phyloP scores from a whole-genome alignment of 495 filamentous ascomycete genomes.

The Neurospora tetrasperma region DNA sequence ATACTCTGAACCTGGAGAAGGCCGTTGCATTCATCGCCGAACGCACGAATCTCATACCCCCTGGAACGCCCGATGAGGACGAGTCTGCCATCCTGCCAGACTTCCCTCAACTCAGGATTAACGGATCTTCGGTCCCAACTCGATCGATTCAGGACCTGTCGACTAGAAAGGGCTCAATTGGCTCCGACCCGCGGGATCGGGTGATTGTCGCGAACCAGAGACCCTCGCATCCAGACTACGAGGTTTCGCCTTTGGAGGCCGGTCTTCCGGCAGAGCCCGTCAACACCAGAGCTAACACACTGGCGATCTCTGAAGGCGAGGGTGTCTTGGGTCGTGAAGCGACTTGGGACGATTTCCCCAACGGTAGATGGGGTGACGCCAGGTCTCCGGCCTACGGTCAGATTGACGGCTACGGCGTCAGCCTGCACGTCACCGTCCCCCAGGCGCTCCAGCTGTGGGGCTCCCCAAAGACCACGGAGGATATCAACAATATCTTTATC shows the following conservation, averaged over 20 bases:
- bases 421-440: conserved; percentile 66
- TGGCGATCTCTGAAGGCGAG: conserved; percentile 87
- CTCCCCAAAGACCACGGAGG: conserved; percentile 51
- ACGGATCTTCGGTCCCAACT: conserved; percentile 18
- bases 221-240: conserved; percentile 45
- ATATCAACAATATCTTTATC: conserved; percentile 71
- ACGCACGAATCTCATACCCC: conserved; percentile 69
- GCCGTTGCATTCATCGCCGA: conserved; percentile 89
- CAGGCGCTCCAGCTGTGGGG: conserved; percentile 80
- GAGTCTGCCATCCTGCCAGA: conserved; percentile 27
- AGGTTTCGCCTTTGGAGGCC: conserved; percentile 56
- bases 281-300: conserved; percentile 64
- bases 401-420: conserved; percentile 91
- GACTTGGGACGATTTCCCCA: conserved; percentile 98
- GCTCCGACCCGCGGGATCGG: conserved; percentile 66
- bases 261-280: conserved; percentile 48
- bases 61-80: conserved; percentile 31
- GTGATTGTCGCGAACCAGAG: conserved; percentile 61
- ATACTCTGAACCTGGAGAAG: conserved; percentile 94
- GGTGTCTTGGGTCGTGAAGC: conserved; percentile 88
- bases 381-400: conserved; percentile 85
- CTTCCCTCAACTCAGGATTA: conserved; percentile 25
- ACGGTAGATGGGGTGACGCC: conserved; percentile 93
- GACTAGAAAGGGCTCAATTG: conserved; percentile 37
- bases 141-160: conserved; percentile 12